phyloP scores from a whole-genome alignment of 305 asterid genomes.

The Fraxinus greggii region DNA sequence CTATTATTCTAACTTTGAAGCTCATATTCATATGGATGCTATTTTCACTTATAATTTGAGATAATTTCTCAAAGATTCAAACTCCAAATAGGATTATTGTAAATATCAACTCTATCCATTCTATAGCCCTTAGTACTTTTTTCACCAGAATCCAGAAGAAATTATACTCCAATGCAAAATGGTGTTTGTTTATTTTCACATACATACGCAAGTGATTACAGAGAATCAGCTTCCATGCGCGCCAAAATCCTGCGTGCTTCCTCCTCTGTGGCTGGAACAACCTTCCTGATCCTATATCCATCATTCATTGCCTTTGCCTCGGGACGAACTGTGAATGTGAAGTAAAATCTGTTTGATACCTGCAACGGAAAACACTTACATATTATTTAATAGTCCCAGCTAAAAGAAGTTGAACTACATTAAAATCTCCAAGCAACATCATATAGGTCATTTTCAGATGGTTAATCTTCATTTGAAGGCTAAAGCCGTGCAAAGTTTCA shows the following conservation, averaged over 20 bases:
- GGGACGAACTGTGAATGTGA: slow-evolving; percentile 77
- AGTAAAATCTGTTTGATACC: slow-evolving; percentile 86
- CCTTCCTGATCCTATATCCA: slow-evolving; percentile 75
- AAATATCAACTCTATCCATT: background rate
- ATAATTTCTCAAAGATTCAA: background rate
- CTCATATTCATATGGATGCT: background rate
- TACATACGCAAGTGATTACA: slow-evolving; percentile 22
- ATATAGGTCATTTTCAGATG: background rate
- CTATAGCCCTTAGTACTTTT: background rate
- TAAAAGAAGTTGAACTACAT: background rate
- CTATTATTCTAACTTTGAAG: background rate
- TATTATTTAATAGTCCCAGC: background rate
- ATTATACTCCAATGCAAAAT: background rate
- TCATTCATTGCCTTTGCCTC: slow-evolving; percentile 74
- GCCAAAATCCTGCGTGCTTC: slow-evolving; percentile 75
- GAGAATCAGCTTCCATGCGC: slow-evolving; percentile 77
- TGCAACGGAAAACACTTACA: slow-evolving; percentile 25
- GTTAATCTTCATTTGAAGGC: background rate
- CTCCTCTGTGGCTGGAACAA: slow-evolving; percentile 95
- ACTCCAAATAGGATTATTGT: background rate
- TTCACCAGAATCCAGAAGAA: background rate
- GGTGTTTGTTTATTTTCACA: background rate
- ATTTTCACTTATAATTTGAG: background rate
- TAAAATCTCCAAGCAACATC: background rate
- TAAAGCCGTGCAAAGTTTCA: background rate